Evolutionary conservation across 768 basidiomycete genomes (phyloP), one percentile per base, ranked within the genome.

Genomic region (Psilocybe cyanescens): DNA sequence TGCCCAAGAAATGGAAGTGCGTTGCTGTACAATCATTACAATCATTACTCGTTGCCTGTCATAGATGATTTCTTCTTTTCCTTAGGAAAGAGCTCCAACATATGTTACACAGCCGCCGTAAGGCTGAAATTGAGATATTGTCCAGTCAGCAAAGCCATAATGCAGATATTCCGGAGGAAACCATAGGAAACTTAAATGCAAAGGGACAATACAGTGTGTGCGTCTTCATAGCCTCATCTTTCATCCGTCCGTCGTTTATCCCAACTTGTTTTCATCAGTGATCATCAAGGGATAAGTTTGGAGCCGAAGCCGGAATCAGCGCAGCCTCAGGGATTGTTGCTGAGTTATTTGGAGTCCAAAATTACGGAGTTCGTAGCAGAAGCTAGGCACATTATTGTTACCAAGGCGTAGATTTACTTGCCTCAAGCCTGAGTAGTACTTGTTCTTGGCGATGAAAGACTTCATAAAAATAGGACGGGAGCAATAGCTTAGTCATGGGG

Each of bases 71-170:
- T 45, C 17, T 37, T 16, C 11, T 37, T 24, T 9, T 28, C 54
- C 45, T 7, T 71, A 96, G 95, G 75, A 88, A 86, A 65, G 94
- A 97, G 68, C 84, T 98, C 2, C 81, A 81, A 72, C 80, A 86
- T 65, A 93, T 97, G 84, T 74, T 98, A 37, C 87, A 91, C 69
- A 79, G 76, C 4, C 85, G 92, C n/a, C 86, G 88, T 48, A 98
- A 98, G 74, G 96, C 96, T 3, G 97, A 99, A 74, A 96, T 96
- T 50, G 94, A 99, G 71, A 80, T 92, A 45, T 70, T 93, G 41
- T 57, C 59, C 8, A 54, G 52, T 14, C 8, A 19, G 17, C 14
- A 44, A 44, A 11, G 28, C 19, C 12, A 12, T n/a, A 37, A 31
- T 8, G 5, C 41, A 24, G 60, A 14, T 44, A 33, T 30, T 41